Base-by-base conservation (phyloP, 2,329 filamentous ascomycete genomes). In the Escovopsis sp. region DNA sequence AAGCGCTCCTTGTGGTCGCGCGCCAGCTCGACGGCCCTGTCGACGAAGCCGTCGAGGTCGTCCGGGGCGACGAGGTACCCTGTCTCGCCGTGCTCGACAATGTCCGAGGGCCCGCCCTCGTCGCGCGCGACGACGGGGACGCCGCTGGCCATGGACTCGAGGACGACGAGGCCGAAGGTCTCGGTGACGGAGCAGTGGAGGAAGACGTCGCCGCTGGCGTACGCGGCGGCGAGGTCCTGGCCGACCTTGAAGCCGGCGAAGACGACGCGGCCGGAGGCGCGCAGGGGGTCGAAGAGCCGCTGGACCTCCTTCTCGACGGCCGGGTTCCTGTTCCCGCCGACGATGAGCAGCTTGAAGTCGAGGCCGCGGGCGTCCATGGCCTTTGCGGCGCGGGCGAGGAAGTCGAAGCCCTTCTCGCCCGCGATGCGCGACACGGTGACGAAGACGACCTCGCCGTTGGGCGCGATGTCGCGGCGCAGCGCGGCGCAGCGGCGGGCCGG, bases 101-200 rank as follows among this genome's bases (percentile, higher is more conserved):
- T 81, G 51, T 84, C 79, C 31, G 74, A 79, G 1, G 79, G 79
- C 0, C 80, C 79, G 9, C 79, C 79, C 53, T 80, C 75, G 50
- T 83, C 77, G 37, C 80, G 68, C 3, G 79, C 79, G 40, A 84
- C 66, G 20, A 84, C 79, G 0, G 79, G 78, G 2, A 84, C 67
- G 3, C 78, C 77, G 47, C 76, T 81, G 0, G 79, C 78, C 78
- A 84, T 82, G 3, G 75, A 74, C 57, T 83, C 79, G 2, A 83
- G 62, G 2, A 83, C 79, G 0, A 84, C 79, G 9, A 84, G 63
- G 1, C 79, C 79, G 55, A 84, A 83, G 0, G 79, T 84, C 57
- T 84, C 79, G 1, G 79, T 83, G 43, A 83, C 64, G 16, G 76
- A 83, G 58, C 77, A 81, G 59, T 84, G 79, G 12, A 84, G 58